phyloP scores from a whole-genome alignment of 1,139 yeast genomes.

The Hyphopichia wangnamkhiaoensis region DNA sequence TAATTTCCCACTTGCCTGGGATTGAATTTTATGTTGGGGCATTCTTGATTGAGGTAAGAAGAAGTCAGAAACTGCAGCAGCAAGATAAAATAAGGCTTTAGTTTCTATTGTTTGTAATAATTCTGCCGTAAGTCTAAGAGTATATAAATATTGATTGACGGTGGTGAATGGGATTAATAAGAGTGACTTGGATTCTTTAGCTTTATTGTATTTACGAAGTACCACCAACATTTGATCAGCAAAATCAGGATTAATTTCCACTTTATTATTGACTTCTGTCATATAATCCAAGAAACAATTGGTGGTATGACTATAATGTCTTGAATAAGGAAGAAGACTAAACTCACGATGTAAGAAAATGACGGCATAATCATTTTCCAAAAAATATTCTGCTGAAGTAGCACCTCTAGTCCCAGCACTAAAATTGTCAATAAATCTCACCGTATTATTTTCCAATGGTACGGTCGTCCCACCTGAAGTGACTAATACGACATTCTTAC shows the following conservation, averaged over 20 bases:
- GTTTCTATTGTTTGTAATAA: slow-evolving; percentile 54
- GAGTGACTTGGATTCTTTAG: slow-evolving; percentile 58
- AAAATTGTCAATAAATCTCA: slow-evolving; percentile 92
- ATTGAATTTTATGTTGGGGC: slow-evolving; percentile 94
- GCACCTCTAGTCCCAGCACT: slow-evolving; percentile 99
- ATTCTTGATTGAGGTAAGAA: slow-evolving; percentile 82
- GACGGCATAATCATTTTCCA: slow-evolving; percentile 86
- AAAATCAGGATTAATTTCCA: slow-evolving; percentile 62
- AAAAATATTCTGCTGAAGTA: slow-evolving; percentile 87
- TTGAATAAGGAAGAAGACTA: slow-evolving; percentile 84
- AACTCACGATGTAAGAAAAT: slow-evolving; percentile 91
- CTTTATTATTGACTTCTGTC: slow-evolving; percentile 52
- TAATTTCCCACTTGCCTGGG: slow-evolving; percentile 68
- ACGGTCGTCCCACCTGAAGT: slow-evolving; percentile 99
- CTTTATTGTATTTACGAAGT: slow-evolving; percentile 63
- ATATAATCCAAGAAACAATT: slow-evolving; percentile 85
- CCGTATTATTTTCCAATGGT: slow-evolving; percentile 95
- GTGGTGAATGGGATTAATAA: slow-evolving; percentile 87
- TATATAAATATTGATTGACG: slow-evolving; percentile 88
- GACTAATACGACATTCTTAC: slow-evolving; percentile 69
- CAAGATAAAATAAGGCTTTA: slow-evolving; percentile 76
- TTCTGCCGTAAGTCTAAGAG: slow-evolving; percentile 69
- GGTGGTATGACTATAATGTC: slow-evolving; percentile 85
- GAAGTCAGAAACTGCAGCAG: slow-evolving; percentile 98
- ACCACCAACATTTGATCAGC: slow-evolving; percentile 65